Base-by-base conservation (phyloP, 75 land plant species). In the Picea sitchensis region DNA sequence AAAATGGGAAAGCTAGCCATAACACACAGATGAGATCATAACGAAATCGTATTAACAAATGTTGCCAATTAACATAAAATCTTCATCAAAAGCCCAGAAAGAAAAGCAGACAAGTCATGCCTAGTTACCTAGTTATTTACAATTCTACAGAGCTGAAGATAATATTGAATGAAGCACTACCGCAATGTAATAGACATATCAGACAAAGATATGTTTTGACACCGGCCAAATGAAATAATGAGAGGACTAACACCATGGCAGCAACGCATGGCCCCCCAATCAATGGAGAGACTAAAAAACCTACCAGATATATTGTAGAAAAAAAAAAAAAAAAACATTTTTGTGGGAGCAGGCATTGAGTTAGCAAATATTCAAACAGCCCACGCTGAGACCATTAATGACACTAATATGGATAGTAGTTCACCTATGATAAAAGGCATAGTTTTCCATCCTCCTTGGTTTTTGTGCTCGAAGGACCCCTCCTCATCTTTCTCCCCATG, bases 371-470 rank as follows among this genome's bases (percentile, higher is more conserved):
- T 23, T 30, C 3, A 60, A 60, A 17, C 20, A 17, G 17, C 20
- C n/a, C 72, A 31, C 1, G n/a, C 8, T 15, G 8, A 62, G 26
- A 5, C 56, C 18, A 61, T 47, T 47, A 7, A 47, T 47, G 9
- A 47, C 9, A 7, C 9, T 47, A 47, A 8, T 7, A 47, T 8
- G 8, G n/a, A 61, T 2, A 65, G 63, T 61, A 13, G n/a, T 13
- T 59, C 13, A 91, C 90, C 90, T 68, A 91, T 83, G 59, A 91
- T 80, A 76, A 60, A 91, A 23, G 86, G 84, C 89, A 88, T 85
- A 69, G 89, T 61, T 30, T 80, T 91, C 93, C 93, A 91, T 83
- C 93, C 93, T 3, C 89, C 90, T 20, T 77, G 85, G 64, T 31
- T 7, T 61, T n/a, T 60, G 61, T 36, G 38, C 1, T 36, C 1